Evolutionary conservation across 2,329 filamentous ascomycete species (phyloP), one percentile per base, ranked within the genome.

Genomic region (Knufia petricola): DNA sequence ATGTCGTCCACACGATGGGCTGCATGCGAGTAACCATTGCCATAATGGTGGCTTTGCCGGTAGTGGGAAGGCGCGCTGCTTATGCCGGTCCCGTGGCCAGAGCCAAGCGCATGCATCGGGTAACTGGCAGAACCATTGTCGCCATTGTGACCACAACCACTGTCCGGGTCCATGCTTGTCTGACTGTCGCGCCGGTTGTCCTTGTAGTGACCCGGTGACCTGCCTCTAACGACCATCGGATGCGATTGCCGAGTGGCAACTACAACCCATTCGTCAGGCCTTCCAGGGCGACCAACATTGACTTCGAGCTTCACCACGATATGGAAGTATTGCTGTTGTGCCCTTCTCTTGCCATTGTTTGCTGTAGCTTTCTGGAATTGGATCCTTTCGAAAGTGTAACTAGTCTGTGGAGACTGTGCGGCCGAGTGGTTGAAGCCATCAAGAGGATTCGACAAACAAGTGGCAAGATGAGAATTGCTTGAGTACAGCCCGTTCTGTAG

Each of bases 291-390:
- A 2, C 78, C 74, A 6, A 87, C 69, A 55, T 89, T 81, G 6
- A 78, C 86, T 65, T 80, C 87, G 1, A 94, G 77, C 62, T 94
- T 87, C 3, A 94, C 82, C 39, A 94, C 78, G n/a, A 95, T 74
- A 59, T 92, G 86, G 61, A 94, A 95, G 64, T 88, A 94, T 59
- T 95, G 89, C 62, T 95, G 88, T 15, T 88, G 87, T 1, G 88
- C 88, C 49, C 89, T 76, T 57, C 89, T 77, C 65, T 94, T 94
- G 40, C 88, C 88, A 57, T 95, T 95, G 69, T 95, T 95, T 20
- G 87, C 87, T 0, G 88, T 95, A 1, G 89, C 88, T 55, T 87
- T 86, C 64, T 94, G 94, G 75, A 95, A 95, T 59, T 95, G 88
- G 45, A 95, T 92, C 9, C 89, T 81, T 62, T 95, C 88, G 62